Percentiles rank a stretch among this genome's conserved stretches.
These are phyloP conservation scores for Aspergillus alliaceus DNA, from an alignment of 2,329 filamentous ascomycete species.

Conservation along the genomic window DNA sequence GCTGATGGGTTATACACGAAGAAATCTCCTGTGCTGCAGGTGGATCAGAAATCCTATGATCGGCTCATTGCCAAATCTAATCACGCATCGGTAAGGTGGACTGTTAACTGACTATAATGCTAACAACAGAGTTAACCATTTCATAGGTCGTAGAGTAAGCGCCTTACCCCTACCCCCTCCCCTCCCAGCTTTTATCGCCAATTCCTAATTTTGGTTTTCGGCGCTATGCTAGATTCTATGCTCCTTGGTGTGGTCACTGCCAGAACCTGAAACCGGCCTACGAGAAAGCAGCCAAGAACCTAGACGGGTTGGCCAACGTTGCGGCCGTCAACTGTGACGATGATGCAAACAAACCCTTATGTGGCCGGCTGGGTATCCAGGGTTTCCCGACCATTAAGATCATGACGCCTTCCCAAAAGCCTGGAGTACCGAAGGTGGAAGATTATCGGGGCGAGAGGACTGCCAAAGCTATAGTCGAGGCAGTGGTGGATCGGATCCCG, in stretches of 20 bases:
- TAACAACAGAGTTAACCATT: constrained; percentile 17
- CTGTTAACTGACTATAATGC: not conserved
- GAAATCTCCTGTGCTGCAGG: constrained; percentile 80
- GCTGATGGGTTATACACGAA: constrained; percentile 79
- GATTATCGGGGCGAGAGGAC: constrained; percentile 84
- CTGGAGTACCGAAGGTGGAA: constrained; percentile 76
- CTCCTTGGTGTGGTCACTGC: constrained; percentile 97
- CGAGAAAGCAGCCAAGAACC: constrained; percentile 86
- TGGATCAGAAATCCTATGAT: constrained; percentile 77
- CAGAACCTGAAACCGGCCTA: constrained; percentile 93
- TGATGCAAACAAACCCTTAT: constrained; percentile 85
- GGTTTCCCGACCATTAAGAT: constrained; percentile 97
- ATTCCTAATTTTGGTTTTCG: constrained; percentile 36
- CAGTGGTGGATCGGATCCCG: constrained; percentile 81
- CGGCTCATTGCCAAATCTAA: constrained; percentile 83
- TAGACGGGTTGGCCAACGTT: constrained; percentile 90
- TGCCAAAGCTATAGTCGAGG: constrained; percentile 84
- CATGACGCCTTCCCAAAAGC: constrained; percentile 78
- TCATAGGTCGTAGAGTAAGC: constrained; percentile 55
- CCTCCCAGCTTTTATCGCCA: constrained; percentile 12
- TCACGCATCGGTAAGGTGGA: constrained; percentile 73
- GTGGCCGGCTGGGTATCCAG: constrained; percentile 79
- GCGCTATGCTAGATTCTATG: constrained; percentile 73
- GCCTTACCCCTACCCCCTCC: constrained; percentile 11
- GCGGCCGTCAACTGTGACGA: constrained; percentile 95